Conservation (phyloP, 441 rosid genomes). For the Pelargonium myrrhifolium region DNA sequence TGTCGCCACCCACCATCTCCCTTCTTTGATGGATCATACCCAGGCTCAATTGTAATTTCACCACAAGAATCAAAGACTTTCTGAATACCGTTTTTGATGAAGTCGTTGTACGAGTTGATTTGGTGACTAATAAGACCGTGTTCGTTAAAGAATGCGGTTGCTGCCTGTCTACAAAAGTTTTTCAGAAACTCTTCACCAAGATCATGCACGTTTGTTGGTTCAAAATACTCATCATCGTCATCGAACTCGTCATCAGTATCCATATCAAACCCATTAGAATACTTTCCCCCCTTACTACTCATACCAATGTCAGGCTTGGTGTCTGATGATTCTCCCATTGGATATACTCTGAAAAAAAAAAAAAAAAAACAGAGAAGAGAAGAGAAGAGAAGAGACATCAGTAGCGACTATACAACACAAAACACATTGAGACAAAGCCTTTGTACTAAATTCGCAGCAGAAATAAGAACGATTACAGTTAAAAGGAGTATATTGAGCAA, state of each 20-base stretch:
- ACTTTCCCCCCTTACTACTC: slow-evolving; percentile 24
- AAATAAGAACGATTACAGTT: neutral
- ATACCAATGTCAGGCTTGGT: slow-evolving; percentile 17
- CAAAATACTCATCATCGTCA: slow-evolving; percentile 22
- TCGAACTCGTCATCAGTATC: slow-evolving; percentile 27
- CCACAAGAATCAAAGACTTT: slow-evolving; percentile 53
- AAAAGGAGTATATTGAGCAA: neutral
- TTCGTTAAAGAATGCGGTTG: slow-evolving; percentile 48
- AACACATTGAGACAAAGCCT: neutral
- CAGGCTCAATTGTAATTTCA: slow-evolving; percentile 53
- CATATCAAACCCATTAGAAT: slow-evolving; percentile 24
- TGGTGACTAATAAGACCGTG: slow-evolving; percentile 79
- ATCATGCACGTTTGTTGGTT: slow-evolving; percentile 23
- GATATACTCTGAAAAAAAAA: slow-evolving; percentile 20
- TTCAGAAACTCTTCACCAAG: slow-evolving; percentile 40
- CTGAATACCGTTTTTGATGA: slow-evolving; percentile 54
- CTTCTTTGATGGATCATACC: slow-evolving; percentile 61
- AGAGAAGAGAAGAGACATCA: neutral
- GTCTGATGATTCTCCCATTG: slow-evolving; percentile 25
- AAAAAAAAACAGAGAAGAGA: too few relatives aligned
- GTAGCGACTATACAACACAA: neutral
- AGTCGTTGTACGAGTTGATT: slow-evolving; percentile 68
- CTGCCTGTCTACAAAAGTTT: slow-evolving; percentile 52
- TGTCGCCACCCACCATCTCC: slow-evolving; percentile 51
- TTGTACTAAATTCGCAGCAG: neutral